Conservation (phyloP, 345 rosid genomes). For the Eucalyptus viminalis region DNA sequence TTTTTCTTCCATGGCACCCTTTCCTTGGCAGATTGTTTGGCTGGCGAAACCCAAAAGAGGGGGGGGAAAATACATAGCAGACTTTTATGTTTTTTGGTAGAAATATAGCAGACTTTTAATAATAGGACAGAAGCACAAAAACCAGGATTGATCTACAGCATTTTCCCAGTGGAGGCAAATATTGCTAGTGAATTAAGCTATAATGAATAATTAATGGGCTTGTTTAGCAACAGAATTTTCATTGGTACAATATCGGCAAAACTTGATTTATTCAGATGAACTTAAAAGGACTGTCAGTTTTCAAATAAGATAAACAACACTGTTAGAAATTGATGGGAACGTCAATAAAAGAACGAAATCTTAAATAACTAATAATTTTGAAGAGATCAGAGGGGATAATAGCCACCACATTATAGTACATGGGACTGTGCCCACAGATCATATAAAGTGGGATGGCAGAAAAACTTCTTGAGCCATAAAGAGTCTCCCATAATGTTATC, state of each 20-base stretch:
- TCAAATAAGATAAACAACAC: background rate
- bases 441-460: background rate
- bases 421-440: background rate
- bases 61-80: no score
- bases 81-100: no score
- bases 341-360: background rate
- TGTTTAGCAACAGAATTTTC: background rate
- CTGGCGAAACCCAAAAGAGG: background rate
- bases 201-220: background rate
- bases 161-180: background rate
- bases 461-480: background rate
- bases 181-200: background rate
- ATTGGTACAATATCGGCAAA: background rate
- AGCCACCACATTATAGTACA: background rate
- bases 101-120: background rate
- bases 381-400: background rate
- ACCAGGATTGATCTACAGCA: background rate
- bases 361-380: background rate
- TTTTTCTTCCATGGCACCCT: background rate
- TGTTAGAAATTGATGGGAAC: background rate
- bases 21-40: background rate
- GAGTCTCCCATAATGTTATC: background rate
- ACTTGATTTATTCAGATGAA: background rate
- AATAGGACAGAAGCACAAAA: background rate
- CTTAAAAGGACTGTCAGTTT: background rate